Conservation (phyloP, 2,329 filamentous ascomycete genomes). For the Aspergillus alliaceus region DNA sequence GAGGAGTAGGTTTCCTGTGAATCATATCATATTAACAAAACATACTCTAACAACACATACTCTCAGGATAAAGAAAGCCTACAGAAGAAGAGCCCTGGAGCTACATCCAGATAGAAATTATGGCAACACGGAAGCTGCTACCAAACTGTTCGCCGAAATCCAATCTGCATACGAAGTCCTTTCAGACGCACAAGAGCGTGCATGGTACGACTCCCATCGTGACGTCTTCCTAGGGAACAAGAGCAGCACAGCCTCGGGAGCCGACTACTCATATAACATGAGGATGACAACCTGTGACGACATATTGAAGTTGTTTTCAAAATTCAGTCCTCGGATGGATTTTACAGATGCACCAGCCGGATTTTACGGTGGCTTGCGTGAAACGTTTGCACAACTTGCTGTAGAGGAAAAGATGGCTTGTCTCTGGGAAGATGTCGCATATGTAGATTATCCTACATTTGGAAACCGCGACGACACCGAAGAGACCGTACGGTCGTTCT, state of each 20-base stretch:
- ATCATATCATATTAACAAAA: background rate
- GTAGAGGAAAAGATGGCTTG: conserved; percentile 76
- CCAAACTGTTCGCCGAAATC: conserved; percentile 82
- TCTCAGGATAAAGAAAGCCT: conserved; percentile 83
- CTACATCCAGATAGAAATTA: conserved; percentile 94
- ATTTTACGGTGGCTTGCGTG: conserved; percentile 78
- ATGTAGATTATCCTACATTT: conserved; percentile 75
- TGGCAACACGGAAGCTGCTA: conserved; percentile 79
- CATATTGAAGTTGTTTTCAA: conserved; percentile 73
- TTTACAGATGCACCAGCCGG: conserved; percentile 78
- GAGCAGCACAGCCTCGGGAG: conserved; percentile 44
- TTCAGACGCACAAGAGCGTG: conserved; percentile 89
- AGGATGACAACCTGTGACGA: conserved; percentile 78
- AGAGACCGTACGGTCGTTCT: conserved; percentile 76
- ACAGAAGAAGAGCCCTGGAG: conserved; percentile 85
- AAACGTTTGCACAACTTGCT: conserved; percentile 77
- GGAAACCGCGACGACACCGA: conserved; percentile 73
- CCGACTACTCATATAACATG: conserved; percentile 66
- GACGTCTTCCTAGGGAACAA: conserved; percentile 75
- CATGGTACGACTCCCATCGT: conserved; percentile 96
- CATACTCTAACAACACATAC: background rate
- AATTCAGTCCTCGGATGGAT: conserved; percentile 74
- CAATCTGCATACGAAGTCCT: conserved; percentile 95
- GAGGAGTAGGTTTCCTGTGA: conserved; percentile 64
- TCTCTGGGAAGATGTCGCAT: conserved; percentile 63